phyloP scores from a whole-genome alignment of 1,139 yeast genomes.

The Zygosaccharomyces sapae region DNA sequence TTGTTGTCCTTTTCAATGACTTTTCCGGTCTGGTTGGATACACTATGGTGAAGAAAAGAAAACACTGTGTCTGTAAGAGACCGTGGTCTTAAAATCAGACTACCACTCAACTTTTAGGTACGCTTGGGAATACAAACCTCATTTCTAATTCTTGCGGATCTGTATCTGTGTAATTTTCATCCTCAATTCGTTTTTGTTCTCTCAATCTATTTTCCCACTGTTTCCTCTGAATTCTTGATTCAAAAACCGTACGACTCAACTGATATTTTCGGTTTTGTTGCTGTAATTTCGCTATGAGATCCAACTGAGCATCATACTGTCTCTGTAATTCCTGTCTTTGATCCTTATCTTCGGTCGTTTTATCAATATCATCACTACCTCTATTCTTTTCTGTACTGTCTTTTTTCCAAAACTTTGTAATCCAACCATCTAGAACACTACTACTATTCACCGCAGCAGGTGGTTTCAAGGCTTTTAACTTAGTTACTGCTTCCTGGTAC shows the following conservation, averaged over 20 bases:
- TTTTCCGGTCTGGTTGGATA: no score
- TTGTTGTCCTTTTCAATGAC: no score
- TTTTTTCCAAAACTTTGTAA: slow-evolving; percentile 27
- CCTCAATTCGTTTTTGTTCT: slow-evolving; percentile 33
- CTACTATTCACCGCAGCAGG: slow-evolving; percentile 37
- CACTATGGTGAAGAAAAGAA: no score
- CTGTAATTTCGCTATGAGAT: slow-evolving; percentile 28
- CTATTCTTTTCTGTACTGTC: background rate
- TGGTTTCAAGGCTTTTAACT: slow-evolving; percentile 40
- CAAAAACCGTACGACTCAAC: slow-evolving; percentile 52
- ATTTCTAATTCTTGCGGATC: slow-evolving; percentile 41
- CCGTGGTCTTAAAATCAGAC: background rate
- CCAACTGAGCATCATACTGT: slow-evolving; percentile 31
- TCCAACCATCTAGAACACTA: slow-evolving; percentile 37
- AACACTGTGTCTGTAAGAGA: no score
- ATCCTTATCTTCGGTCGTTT: slow-evolving; percentile 21
- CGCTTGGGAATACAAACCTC: slow-evolving; percentile 54
- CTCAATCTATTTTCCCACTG: slow-evolving; percentile 41
- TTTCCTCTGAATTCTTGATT: slow-evolving; percentile 46
- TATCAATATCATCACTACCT: slow-evolving; percentile 16
- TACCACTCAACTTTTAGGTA: slow-evolving; percentile 39
- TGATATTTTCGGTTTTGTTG: slow-evolving; percentile 44
- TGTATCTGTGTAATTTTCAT: slow-evolving; percentile 33
- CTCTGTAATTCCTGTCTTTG: slow-evolving; percentile 30
- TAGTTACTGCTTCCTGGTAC: slow-evolving; percentile 43